Base-by-base conservation (phyloP, 2,329 filamentous ascomycete species). In the Phialophora expanda region DNA sequence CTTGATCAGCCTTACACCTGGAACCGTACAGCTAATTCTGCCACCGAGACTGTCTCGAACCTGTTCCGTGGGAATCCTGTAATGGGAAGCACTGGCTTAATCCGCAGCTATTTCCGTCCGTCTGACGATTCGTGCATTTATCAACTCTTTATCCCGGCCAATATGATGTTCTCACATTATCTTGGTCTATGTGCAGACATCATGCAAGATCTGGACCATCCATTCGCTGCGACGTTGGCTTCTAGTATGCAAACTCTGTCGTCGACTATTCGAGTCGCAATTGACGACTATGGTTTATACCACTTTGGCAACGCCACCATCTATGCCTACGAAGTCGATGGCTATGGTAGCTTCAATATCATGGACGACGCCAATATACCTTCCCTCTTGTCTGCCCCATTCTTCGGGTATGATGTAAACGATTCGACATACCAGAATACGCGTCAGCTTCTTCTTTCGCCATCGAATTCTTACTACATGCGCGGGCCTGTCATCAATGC, bases 61-160 rank as follows among this genome's bases (percentile, higher is more conserved):
- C 82, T 79, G 1, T 95, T 95, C 1, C 83, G 93, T 26, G 95
- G 95, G 14, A 98, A 99, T 75, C 95, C 95, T 0, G 82, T 99
- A 14, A 93, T 92, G 72, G 85, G 83, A 71, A 91, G 88, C 24
- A 97, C 94, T 0, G 93, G 92, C 0, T 85, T 99, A 1, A 85
- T 98, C 56, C 88, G 95, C 65, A 96, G 92, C 51, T 93, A 95
- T 0, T 99, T 99, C 80, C 87, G 95, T 1, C 95, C 95, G 3
- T 96, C 92, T 70, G 95, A 99, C 74, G 95, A 99, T 76, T 92
- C 95, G 3, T 96, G 93, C 0, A 97, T 95, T 41, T 83, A 98
- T 2, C 93, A 93, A 53, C 99, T 92, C 82, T 92, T 97, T 76
- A 96, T 98, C 71, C 95, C 95, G 0, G 89, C 92, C 48, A 99